Conservation (phyloP, 2,329 filamentous ascomycete genomes). For the Sarocladiaceae sp. region DNA sequence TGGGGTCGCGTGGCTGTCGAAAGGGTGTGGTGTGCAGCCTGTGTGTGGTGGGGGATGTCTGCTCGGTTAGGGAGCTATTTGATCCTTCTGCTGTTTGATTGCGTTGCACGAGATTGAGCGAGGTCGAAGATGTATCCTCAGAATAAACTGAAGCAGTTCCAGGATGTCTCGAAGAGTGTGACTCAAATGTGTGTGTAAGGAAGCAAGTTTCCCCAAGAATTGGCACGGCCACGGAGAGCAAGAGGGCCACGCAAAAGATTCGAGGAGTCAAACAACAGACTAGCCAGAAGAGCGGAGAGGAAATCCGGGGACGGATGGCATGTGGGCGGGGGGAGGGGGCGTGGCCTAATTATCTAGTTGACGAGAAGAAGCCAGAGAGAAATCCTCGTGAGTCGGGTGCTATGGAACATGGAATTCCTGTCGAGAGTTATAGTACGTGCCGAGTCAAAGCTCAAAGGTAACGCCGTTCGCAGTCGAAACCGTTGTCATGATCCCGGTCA, state of each 20-base stretch:
- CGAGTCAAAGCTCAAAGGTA: too few relatives aligned
- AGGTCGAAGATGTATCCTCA: too few relatives aligned
- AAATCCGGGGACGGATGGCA: constrained; percentile 12
- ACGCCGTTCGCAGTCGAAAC: too few relatives aligned
- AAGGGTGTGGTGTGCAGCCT: too few relatives aligned
- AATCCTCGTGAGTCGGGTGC: too few relatives aligned
- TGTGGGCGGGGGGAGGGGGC: constrained; percentile 8
- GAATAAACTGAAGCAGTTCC: not conserved
- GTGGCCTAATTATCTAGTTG: constrained; percentile 1
- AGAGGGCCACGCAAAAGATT: not conserved
- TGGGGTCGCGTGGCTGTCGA: not conserved
- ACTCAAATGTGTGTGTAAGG: not conserved
- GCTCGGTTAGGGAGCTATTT: too few relatives aligned
- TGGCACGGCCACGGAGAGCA: not conserved
- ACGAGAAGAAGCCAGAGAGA: too few relatives aligned
- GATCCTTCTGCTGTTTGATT: too few relatives aligned
- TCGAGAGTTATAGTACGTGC: too few relatives aligned
- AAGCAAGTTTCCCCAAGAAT: not conserved
- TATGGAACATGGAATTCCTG: too few relatives aligned
- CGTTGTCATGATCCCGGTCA: too few relatives aligned
- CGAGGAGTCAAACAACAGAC: not conserved
- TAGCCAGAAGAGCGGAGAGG: constrained; percentile 1
- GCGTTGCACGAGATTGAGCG: too few relatives aligned
- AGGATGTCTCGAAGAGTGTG: not conserved
- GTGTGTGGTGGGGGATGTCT: not conserved